A percentile compares a stretch with the other conserved stretches of the same genome.
These are phyloP conservation scores for Athelia psychrophila DNA, from an alignment of 1,284 basidiomycete species.

Conservation along the genomic window DNA sequence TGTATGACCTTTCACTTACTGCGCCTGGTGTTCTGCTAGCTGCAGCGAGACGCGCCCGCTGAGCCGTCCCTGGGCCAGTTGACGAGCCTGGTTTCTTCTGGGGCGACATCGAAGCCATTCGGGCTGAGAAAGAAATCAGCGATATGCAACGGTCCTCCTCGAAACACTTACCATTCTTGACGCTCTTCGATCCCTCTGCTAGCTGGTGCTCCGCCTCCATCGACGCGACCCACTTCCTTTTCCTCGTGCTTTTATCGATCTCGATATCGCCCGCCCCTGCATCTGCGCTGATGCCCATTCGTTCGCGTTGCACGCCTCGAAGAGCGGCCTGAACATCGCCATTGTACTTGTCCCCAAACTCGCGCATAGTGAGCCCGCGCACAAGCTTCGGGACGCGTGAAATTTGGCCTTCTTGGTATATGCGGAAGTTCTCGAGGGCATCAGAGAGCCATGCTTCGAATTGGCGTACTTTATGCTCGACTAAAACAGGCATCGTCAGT, in stretches of 20 bases:
- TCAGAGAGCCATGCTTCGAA: constrained; percentile 71
- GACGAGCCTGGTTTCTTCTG: constrained; percentile 52
- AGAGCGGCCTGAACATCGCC: constrained; percentile 69
- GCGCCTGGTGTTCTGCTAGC: constrained; percentile 45
- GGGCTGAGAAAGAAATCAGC: constrained; percentile 38
- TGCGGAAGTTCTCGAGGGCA: constrained; percentile 64
- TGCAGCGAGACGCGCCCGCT: constrained; percentile 39
- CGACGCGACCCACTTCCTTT: constrained; percentile 69
- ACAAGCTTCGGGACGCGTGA: constrained; percentile 74
- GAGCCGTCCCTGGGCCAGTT: constrained; percentile 44
- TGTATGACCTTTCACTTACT: constrained; percentile 29
- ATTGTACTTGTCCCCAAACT: constrained; percentile 74
- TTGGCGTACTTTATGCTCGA: constrained; percentile 65
- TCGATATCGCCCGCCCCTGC: constrained; percentile 46
- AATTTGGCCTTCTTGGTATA: constrained; percentile 70
- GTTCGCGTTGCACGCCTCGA: constrained; percentile 60
- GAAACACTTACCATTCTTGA: constrained; percentile 55
- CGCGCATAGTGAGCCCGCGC: constrained; percentile 65
- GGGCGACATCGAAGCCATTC: constrained; percentile 42
- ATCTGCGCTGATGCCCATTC: constrained; percentile 40
- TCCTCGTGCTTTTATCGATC: constrained; percentile 64
- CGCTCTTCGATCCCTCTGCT: constrained; percentile 41
- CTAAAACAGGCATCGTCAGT: constrained; percentile 34
- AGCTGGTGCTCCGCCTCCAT: constrained; percentile 46
- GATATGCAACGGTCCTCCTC: not conserved